phyloP scores from a whole-genome alignment of 2,329 filamentous ascomycete genomes.

The Fulvia fulva region DNA sequence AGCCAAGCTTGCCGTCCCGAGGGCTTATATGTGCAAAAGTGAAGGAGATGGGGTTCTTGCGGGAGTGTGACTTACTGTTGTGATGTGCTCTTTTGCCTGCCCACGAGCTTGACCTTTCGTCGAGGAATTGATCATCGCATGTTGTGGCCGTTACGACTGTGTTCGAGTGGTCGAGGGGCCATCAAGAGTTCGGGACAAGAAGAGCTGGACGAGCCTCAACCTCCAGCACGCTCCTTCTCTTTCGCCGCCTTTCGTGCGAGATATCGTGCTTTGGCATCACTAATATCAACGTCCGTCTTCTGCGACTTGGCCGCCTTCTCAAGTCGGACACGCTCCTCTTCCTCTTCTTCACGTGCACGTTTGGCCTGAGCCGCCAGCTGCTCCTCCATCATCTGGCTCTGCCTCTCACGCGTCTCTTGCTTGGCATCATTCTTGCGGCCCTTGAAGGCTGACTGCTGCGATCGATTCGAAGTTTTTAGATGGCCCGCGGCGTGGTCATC shows the following conservation, averaged over 20 bases:
- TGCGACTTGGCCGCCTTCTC: slow-evolving; percentile 68
- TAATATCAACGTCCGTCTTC: slow-evolving; percentile 73
- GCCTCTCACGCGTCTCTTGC: slow-evolving; percentile 68
- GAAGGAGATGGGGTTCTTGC: background rate
- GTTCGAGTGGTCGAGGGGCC: too few relatives aligned
- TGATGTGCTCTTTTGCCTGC: too few relatives aligned
- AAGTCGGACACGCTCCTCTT: slow-evolving; percentile 59
- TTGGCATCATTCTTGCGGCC: slow-evolving; percentile 41
- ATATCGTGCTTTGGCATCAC: slow-evolving; percentile 74
- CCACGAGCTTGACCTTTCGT: too few relatives aligned
- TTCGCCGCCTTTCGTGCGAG: slow-evolving; percentile 71
- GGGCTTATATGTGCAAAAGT: slow-evolving; percentile 10
- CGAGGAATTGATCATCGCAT: too few relatives aligned
- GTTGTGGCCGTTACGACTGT: too few relatives aligned
- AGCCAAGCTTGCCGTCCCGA: slow-evolving; percentile 31
- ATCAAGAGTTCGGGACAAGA: background rate
- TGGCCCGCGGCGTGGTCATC: slow-evolving; percentile 29
- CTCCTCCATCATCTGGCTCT: slow-evolving; percentile 73
- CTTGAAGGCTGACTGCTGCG: slow-evolving; percentile 25
- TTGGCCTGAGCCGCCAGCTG: slow-evolving; percentile 72
- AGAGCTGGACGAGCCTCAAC: slow-evolving; percentile 16
- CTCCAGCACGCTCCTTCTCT: slow-evolving; percentile 40
- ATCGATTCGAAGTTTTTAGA: slow-evolving; percentile 26
- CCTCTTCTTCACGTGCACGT: slow-evolving; percentile 64
- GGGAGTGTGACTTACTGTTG: too few relatives aligned